Evolutionary conservation across 805 yeast species (phyloP).

Genomic region (Barnettozyma siamensis): DNA sequence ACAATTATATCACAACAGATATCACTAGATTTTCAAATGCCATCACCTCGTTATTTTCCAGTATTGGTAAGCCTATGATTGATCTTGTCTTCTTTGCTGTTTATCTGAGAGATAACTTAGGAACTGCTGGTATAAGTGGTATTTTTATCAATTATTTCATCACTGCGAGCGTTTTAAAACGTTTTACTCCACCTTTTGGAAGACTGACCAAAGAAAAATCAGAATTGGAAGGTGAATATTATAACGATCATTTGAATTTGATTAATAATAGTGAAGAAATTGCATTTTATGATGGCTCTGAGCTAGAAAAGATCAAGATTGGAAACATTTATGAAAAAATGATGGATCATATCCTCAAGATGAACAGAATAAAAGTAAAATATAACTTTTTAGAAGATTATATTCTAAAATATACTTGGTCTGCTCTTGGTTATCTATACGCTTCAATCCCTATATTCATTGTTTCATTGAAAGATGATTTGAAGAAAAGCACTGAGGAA

Average conservation of each 20-base stretch:
- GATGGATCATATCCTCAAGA: constrained; percentile 46
- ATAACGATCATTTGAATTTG: constrained; percentile 78
- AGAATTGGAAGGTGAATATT: constrained; percentile 80
- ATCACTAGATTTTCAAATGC: constrained; percentile 75
- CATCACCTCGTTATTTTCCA: constrained; percentile 76
- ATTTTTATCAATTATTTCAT: constrained; percentile 74
- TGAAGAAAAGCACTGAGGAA: constrained; percentile 31
- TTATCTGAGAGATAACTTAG: constrained; percentile 79
- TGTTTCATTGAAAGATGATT: constrained; percentile 34
- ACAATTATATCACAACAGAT: constrained; percentile 78
- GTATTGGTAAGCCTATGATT: constrained; percentile 85
- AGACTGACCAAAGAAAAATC: constrained; percentile 67
- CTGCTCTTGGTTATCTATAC: constrained; percentile 89
- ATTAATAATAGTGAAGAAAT: constrained; percentile 90
- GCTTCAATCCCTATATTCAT: constrained; percentile 85
- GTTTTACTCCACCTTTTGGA: constrained; percentile 81
- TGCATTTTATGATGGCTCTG: constrained; percentile 87
- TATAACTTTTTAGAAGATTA: constrained; percentile 81
- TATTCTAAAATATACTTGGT: constrained; percentile 87
- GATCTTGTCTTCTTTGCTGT: constrained; percentile 80
- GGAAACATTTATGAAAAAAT: constrained; percentile 51
- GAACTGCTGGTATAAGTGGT: constrained; percentile 79
- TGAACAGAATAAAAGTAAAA: constrained; percentile 53
- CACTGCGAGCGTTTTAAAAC: constrained; percentile 70
- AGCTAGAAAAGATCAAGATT: constrained; percentile 67